These are phyloP conservation scores for Psidium friedrichsthalianum DNA, from an alignment of 345 rosid genomes.

Conservation along the genomic window DNA sequence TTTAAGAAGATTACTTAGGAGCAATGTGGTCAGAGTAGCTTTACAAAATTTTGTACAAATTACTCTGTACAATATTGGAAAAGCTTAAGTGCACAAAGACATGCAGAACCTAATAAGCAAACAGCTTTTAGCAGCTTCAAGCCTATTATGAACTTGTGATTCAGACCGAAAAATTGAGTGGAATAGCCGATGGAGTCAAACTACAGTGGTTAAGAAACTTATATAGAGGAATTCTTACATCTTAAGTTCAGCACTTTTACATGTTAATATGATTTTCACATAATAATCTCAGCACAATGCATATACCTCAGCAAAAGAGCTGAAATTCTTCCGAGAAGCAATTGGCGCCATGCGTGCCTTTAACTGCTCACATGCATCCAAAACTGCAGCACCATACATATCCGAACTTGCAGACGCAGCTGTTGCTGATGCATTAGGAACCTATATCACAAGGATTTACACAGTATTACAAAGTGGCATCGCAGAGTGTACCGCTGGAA, in stretches of 20 bases:
- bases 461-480: background rate
- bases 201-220: background rate
- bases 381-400: slow-evolving; percentile 86
- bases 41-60: background rate
- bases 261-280: background rate
- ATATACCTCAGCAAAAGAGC: slow-evolving; percentile 65
- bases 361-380: slow-evolving; percentile 93
- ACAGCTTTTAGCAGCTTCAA: too few relatives aligned
- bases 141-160: too few relatives aligned
- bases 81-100: too few relatives aligned
- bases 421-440: slow-evolving; percentile 89
- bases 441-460: slow-evolving; percentile 19
- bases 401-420: slow-evolving; percentile 99
- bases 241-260: background rate
- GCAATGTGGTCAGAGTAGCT: background rate
- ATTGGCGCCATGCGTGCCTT: slow-evolving; percentile 82
- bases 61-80: too few relatives aligned
- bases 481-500: background rate
- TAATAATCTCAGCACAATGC: background rate
- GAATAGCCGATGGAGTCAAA: background rate
- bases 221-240: background rate
- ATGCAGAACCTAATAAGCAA: too few relatives aligned
- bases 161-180: too few relatives aligned
- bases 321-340: slow-evolving; percentile 54
- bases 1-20: background rate